Base-by-base conservation (phyloP, 148 eudicot species). In the Cornus suecica region DNA sequence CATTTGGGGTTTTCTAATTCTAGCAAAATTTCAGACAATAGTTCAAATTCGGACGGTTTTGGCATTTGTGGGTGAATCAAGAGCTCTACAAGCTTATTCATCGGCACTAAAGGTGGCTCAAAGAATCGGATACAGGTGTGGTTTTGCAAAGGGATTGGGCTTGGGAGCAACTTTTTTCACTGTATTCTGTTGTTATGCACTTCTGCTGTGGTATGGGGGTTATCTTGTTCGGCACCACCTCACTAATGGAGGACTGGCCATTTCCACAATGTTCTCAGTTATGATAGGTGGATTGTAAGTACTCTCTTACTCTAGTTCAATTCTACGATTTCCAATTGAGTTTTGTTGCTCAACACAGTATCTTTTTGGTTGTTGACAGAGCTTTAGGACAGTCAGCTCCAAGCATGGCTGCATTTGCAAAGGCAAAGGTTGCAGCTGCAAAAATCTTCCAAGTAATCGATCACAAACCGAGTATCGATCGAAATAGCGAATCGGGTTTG, bases 231-330 rank as follows among this genome's bases (percentile, higher is more conserved):
- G 99, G 77, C 97, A 95, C 83, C 90, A 91, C 52, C 88, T 86
- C 56, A 95, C 98, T 27, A 95, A 95, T 77, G 99, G 99, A 52
- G 99, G 99, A 32, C 94, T 95, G 54, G 99, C 99, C 62, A 95
- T 95, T 22, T 92, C 99, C 71, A 95, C 99, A 25, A 93, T 95
- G 94, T 95, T 95, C 66, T 83, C 99, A 25, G 99, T 95, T 73
- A 93, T 93, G 97, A 90, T 95, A 52, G 99, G 99, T 78, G 97
- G 99, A 80, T 66, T 95, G 99, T 95, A 85, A 91, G 99, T 89
- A 58, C 72, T 83, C 22, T 34, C 1, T 10, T 29, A 5, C 48
- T 64, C 62, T 10, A 22, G 3, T 29, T 25, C 54, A 48, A 48
- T 10, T 0, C 23, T n/a, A 41, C 54, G n/a, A 48, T 48, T 65